These are phyloP conservation scores for Populus pruinosa DNA, from an alignment of 345 rosid genomes.

Conservation along the genomic window DNA sequence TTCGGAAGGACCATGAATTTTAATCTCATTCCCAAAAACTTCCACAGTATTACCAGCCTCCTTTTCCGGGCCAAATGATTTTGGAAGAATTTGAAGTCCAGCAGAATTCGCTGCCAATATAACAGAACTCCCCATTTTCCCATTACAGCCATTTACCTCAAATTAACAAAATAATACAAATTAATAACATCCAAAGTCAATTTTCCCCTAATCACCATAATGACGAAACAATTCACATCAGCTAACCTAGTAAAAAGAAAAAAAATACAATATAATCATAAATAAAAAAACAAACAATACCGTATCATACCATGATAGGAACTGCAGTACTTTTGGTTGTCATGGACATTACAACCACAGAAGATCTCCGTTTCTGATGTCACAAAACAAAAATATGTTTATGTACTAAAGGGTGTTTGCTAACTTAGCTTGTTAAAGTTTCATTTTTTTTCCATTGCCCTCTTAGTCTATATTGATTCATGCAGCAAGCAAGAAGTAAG, in stretches of 20 bases:
- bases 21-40: slow-evolving; percentile 66
- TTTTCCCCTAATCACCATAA: neutral
- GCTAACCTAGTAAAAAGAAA: neutral
- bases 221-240: neutral
- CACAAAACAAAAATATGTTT: neutral
- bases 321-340: slow-evolving; percentile 13
- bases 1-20: slow-evolving; percentile 66
- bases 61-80: slow-evolving; percentile 64
- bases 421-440: neutral
- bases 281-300: neutral
- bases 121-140: slow-evolving; percentile 90
- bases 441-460: neutral
- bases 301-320: slow-evolving; percentile 15
- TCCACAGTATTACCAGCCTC: slow-evolving; percentile 62
- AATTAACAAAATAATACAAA: slow-evolving; percentile 1
- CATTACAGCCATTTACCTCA: slow-evolving; percentile 84
- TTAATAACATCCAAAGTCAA: neutral
- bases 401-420: neutral
- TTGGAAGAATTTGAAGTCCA: slow-evolving; percentile 71
- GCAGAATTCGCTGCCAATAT: slow-evolving; percentile 83
- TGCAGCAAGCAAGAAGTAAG: neutral
- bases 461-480: neutral
- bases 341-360: slow-evolving; percentile 28
- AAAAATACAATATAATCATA: neutral
- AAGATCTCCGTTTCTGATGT: slow-evolving; percentile 2